phyloP scores from a whole-genome alignment of 2,329 filamentous ascomycete genomes.

The Penicillium sclerotiorum region DNA sequence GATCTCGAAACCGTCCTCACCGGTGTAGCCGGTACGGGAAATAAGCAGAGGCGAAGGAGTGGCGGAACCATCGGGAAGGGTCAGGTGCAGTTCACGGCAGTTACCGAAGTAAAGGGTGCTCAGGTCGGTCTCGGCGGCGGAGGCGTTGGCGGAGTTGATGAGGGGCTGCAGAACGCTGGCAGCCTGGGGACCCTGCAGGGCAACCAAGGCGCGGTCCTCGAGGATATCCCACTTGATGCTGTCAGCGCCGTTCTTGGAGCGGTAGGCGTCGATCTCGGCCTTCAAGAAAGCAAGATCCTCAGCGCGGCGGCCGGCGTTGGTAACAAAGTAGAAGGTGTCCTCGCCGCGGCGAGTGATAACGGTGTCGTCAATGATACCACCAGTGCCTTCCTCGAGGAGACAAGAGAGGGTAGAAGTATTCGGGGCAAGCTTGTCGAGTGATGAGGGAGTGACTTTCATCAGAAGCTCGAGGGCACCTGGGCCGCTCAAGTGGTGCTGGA shows the following conservation, averaged over 20 bases:
- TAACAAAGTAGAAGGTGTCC: slow-evolving; percentile 86
- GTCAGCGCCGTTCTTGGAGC: slow-evolving; percentile 54
- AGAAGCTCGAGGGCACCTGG: slow-evolving; percentile 80
- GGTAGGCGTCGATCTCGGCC: slow-evolving; percentile 66
- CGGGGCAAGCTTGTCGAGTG: slow-evolving; percentile 63
- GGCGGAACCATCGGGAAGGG: slow-evolving; percentile 57
- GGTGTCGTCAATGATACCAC: slow-evolving; percentile 93
- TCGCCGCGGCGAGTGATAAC: slow-evolving; percentile 79
- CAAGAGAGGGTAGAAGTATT: slow-evolving; percentile 82
- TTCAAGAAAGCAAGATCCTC: slow-evolving; percentile 82
- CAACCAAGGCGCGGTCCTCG: slow-evolving; percentile 75
- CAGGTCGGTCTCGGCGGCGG: slow-evolving; percentile 55
- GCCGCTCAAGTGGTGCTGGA: slow-evolving; percentile 82
- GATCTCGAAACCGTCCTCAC: slow-evolving; percentile 97
- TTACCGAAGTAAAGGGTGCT: slow-evolving; percentile 80
- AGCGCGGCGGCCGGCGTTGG: slow-evolving; percentile 87
- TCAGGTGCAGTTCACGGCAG: slow-evolving; percentile 67
- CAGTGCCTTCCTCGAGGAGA: slow-evolving; percentile 75
- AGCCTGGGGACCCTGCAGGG: slow-evolving; percentile 83
- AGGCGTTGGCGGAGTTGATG: slow-evolving; percentile 55
- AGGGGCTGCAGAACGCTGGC: slow-evolving; percentile 68
- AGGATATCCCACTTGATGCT: slow-evolving; percentile 71
- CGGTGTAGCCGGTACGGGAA: slow-evolving; percentile 90
- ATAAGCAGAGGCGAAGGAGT: slow-evolving; percentile 65
- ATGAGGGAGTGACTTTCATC: slow-evolving; percentile 79